Percentiles rank a stretch among this genome's conserved stretches.
Conservation (phyloP, 305 asterid species). For the Plantago coronopus region DNA sequence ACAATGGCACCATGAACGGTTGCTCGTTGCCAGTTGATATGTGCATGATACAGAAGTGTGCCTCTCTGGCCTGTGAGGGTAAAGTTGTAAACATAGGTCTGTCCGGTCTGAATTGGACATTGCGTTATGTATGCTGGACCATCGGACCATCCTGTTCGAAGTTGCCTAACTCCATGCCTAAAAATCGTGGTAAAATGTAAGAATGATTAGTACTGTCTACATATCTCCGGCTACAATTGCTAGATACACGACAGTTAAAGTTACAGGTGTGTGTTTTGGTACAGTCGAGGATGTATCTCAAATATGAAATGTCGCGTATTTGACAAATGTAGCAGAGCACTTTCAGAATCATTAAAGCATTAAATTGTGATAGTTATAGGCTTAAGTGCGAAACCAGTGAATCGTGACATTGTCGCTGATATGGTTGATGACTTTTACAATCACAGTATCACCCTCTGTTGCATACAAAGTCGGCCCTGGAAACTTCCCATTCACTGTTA, state of each 20-base stretch:
- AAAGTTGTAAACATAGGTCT: conserved; percentile 52
- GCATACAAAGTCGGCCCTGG: conserved; percentile 72
- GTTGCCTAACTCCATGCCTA: conserved; percentile 73
- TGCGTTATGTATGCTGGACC: conserved; percentile 66
- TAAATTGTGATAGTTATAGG: background rate
- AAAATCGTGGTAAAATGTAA: background rate
- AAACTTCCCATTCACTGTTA: conserved; percentile 57
- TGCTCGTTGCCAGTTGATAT: conserved; percentile 64
- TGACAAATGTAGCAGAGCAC: background rate
- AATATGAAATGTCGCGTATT: background rate
- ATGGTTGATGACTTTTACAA: conserved; percentile 54
- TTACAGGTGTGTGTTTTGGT: background rate
- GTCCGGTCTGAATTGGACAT: conserved; percentile 62
- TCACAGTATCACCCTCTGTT: conserved; percentile 58
- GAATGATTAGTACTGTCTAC: background rate
- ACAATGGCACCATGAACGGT: conserved; percentile 69
- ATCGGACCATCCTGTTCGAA: conserved; percentile 67
- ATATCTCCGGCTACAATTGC: background rate
- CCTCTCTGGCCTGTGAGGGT: conserved; percentile 65
- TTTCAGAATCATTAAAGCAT: background rate
- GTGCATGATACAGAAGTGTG: conserved; percentile 66
- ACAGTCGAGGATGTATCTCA: background rate
- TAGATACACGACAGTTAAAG: background rate
- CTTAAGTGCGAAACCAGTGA: conserved; percentile 58
- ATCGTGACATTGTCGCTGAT: conserved; percentile 58